phyloP scores from a whole-genome alignment of 805 yeast genomes.

The Alloascoidea hylecoeti region DNA sequence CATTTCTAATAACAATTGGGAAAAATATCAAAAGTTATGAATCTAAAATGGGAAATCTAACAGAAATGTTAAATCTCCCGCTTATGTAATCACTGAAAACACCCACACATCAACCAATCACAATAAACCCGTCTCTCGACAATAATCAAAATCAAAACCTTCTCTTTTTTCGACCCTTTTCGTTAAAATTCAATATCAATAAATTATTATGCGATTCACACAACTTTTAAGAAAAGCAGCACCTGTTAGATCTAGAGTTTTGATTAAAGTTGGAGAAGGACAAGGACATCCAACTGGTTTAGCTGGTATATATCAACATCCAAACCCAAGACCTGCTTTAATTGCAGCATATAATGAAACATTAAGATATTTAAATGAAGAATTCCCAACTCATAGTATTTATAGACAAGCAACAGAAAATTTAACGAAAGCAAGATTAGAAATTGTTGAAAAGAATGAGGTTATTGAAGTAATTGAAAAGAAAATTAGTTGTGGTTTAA shows the following conservation, averaged over 20 bases:
- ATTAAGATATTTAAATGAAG: slow-evolving; percentile 35
- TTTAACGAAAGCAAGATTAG: slow-evolving; percentile 55
- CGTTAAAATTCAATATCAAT: too few species aligned
- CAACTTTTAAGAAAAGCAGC: slow-evolving; percentile 25
- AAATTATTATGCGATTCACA: slow-evolving; percentile 22
- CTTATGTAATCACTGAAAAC: too few species aligned
- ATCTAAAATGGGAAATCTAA: too few species aligned
- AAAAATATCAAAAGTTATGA: background rate
- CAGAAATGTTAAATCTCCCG: too few species aligned
- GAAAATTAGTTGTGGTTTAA: slow-evolving; percentile 68
- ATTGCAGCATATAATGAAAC: slow-evolving; percentile 60
- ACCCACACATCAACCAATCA: too few species aligned
- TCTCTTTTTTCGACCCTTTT: too few species aligned
- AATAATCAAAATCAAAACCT: too few species aligned
- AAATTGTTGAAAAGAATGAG: slow-evolving; percentile 48
- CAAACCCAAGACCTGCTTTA: slow-evolving; percentile 73
- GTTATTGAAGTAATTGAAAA: slow-evolving; percentile 53
- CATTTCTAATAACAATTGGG: slow-evolving; percentile 1
- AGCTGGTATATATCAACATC: slow-evolving; percentile 67
- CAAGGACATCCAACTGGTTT: slow-evolving; percentile 69
- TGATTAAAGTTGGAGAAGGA: slow-evolving; percentile 38
- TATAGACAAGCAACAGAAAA: slow-evolving; percentile 65
- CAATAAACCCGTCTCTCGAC: too few species aligned
- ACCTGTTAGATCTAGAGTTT: slow-evolving; percentile 7
- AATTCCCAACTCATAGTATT: slow-evolving; percentile 60